Conservation (phyloP, 1,284 basidiomycete genomes). For the Ustilago loliicola region DNA sequence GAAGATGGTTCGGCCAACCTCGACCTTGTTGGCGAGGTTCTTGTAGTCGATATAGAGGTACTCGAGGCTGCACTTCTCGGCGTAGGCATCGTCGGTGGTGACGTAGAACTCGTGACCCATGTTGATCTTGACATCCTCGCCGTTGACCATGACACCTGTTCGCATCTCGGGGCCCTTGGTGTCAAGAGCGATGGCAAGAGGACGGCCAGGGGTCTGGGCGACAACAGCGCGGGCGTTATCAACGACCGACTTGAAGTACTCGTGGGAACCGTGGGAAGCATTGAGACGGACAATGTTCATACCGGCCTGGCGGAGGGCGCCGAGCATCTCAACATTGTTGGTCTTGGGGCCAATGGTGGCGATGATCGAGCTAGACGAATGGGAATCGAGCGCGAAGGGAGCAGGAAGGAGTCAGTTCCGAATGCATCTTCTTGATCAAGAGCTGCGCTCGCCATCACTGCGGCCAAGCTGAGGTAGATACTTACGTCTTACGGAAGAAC, state of each 20-base stretch:
- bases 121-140: slow-evolving; percentile 85
- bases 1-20: slow-evolving; percentile 94
- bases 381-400: neutral
- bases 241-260: slow-evolving; percentile 69
- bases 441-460: slow-evolving; percentile 2
- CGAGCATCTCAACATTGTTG: slow-evolving; percentile 66
- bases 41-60: slow-evolving; percentile 73
- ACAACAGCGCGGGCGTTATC: slow-evolving; percentile 67
- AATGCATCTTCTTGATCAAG: neutral
- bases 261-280: slow-evolving; percentile 68
- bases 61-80: slow-evolving; percentile 86
- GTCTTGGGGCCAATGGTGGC: slow-evolving; percentile 70
- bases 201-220: slow-evolving; percentile 76
- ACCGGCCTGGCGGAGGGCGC: slow-evolving; percentile 66
- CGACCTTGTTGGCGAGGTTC: slow-evolving; percentile 95
- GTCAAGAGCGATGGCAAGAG: slow-evolving; percentile 97
- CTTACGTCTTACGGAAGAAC: slow-evolving; percentile 69
- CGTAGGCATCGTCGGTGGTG: slow-evolving; percentile 86
- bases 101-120: slow-evolving; percentile 96
- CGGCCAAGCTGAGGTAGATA: slow-evolving; percentile 7
- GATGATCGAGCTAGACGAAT: slow-evolving; percentile 62
- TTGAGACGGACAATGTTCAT: slow-evolving; percentile 71
- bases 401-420: neutral
- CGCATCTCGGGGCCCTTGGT: slow-evolving; percentile 99
- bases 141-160: slow-evolving; percentile 91